Conservation (phyloP, 768 basidiomycete genomes). For the Suillus occidentalis region DNA sequence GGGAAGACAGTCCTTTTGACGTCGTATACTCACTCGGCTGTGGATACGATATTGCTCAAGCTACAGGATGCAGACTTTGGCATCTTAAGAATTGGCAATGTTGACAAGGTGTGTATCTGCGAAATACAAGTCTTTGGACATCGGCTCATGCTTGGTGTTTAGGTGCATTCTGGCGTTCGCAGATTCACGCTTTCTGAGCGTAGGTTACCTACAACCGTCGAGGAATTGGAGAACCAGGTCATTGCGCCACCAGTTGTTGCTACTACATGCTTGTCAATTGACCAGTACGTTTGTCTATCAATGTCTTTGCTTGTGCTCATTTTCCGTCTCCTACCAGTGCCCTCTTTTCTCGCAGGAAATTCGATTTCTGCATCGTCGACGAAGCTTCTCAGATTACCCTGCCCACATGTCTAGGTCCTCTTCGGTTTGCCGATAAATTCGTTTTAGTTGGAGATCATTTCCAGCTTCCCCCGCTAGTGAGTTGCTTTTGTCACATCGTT, state of each 20-base stretch:
- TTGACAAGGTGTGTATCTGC: conserved; percentile 69
- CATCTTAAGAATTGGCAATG: conserved; percentile 84
- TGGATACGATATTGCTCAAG: conserved; percentile 94
- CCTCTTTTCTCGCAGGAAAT: conserved; percentile 78
- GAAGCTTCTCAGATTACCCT: conserved; percentile 98
- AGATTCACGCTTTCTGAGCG: conserved; percentile 66
- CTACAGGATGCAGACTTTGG: conserved; percentile 65
- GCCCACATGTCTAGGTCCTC: conserved; percentile 91
- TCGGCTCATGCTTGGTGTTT: conserved; percentile 8
- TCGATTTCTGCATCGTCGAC: conserved; percentile 97
- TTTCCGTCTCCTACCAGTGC: conserved; percentile 49
- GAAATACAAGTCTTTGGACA: neutral
- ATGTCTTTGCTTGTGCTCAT: conserved; percentile 10
- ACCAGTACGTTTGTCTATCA: conserved; percentile 65
- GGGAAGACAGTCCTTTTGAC: conserved; percentile 89
- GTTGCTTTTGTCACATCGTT: conserved; percentile 15
- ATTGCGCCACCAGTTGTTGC: conserved; percentile 93
- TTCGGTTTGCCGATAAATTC: conserved; percentile 87
- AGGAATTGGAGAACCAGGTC: conserved; percentile 78
- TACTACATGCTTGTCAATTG: conserved; percentile 90
- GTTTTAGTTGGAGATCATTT: conserved; percentile 97
- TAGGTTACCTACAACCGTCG: conserved; percentile 61
- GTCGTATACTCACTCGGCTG: conserved; percentile 97
- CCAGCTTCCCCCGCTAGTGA: conserved; percentile 91
- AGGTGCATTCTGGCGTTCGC: conserved; percentile 85